Evolutionary conservation across 1,139 yeast genomes (phyloP), one percentile per base, ranked within the genome.

Genomic region (Yamadazyma conglobata): DNA sequence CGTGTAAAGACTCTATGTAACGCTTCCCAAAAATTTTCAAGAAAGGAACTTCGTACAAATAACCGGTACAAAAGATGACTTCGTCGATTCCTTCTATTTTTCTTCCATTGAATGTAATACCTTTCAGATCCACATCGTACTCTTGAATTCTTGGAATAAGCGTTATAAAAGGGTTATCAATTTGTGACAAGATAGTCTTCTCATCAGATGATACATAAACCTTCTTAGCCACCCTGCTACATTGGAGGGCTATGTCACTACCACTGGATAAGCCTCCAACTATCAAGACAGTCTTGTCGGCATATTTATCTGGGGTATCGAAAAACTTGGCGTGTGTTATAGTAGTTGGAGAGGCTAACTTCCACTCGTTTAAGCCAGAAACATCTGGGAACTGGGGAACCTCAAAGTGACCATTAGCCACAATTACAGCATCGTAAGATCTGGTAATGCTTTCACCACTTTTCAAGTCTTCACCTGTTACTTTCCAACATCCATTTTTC

Each of bases 341-440:
- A 1, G 65, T 37, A 0, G 37, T 34, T 3, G 70, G 67, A n/a
- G 35, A 39, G 9, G 29, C 19, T 14, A 31, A 28, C 33, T 52
- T 54, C 76, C 76, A 71, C 4, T 58, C 52, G 7, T 48, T 35
- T 7, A 71, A 45, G 2, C 77, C 77, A 1, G 48, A 46, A 2
- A 66, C 63, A 10, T 58, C 55, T 1, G 78, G 77, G 18, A 70
- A 57, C 34, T 44, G 64, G 0, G 77, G 75, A 4, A 52, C 43
- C 31, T 65, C 67, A 36, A 63, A 68, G 48, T 72, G 78, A 7
- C 77, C 77, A 40, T 64, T 70, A 10, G 75, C 73, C 12, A 71
- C 52, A 19, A 70, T 51, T 11, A 70, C 60, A 9, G 65, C 67
- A 45, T 71, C 77, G 42, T 67, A 71, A n/a, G 32, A 27, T 12